A percentile compares a stretch with the other conserved stretches of the same genome.
Evolutionary conservation across 345 rosid genomes (phyloP).

Genomic region (Pseudoturritis turrita): DNA sequence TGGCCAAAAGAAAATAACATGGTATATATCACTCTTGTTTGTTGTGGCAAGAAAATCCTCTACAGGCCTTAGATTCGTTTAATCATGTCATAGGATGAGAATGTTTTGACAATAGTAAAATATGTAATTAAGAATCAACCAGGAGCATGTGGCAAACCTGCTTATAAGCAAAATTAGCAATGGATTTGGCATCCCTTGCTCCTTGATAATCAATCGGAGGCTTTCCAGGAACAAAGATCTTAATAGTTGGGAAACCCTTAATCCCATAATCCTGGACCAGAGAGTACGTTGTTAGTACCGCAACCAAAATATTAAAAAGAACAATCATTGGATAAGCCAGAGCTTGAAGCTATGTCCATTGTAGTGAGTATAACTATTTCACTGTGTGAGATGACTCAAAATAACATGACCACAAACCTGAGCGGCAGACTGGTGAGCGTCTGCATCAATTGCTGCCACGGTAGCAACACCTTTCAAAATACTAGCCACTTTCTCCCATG

Average conservation of each 20-base stretch:
- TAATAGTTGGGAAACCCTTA: conserved; percentile 88
- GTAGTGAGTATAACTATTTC: neutral
- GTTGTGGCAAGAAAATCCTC: neutral
- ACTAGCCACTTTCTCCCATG: conserved; percentile 90
- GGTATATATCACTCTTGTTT: neutral
- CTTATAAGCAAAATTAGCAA: conserved; percentile 70
- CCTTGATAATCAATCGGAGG: conserved; percentile 94
- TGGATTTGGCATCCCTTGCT: conserved; percentile 90
- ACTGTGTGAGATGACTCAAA: neutral
- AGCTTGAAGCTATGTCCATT: neutral
- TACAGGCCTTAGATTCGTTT: neutral
- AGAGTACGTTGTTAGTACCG: neutral
- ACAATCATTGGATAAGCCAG: neutral
- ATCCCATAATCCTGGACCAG: conserved; percentile 83
- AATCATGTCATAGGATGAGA: neutral
- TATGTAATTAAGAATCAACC: neutral
- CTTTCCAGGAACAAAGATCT: conserved; percentile 88
- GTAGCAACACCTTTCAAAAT: conserved; percentile 88
- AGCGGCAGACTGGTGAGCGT: conserved; percentile 88
- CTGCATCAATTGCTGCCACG: conserved; percentile 96
- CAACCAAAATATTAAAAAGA: neutral
- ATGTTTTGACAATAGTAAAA: neutral
- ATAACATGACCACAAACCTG: conserved; percentile 52
- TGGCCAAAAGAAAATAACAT: neutral
- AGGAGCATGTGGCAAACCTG: conserved; percentile 50